Percentiles rank a stretch among this genome's conserved stretches.
Conservation (phyloP, 2,329 filamentous ascomycete genomes). For the Venturia asperata region DNA sequence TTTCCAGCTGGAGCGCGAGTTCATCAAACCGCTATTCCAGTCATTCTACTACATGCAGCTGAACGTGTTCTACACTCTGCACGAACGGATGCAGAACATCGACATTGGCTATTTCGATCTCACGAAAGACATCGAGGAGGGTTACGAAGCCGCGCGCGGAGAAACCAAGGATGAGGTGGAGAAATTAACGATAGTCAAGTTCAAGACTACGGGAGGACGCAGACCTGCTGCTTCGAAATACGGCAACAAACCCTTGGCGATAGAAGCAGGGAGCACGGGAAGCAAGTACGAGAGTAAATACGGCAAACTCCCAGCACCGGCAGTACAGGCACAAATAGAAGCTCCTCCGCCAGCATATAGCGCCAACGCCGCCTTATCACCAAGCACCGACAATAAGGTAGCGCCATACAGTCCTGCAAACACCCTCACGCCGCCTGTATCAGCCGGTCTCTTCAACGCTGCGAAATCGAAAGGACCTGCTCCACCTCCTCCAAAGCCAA, state of each 20-base stretch:
- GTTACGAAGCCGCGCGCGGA: constrained; percentile 81
- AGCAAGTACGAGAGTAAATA: constrained; percentile 32
- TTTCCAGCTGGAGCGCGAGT: constrained; percentile 82
- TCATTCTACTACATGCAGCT: constrained; percentile 99
- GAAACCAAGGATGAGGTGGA: constrained; percentile 83
- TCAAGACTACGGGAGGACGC: constrained; percentile 72
- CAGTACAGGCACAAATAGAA: constrained; percentile 29
- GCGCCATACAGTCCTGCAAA: constrained; percentile 9
- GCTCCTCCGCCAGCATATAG: constrained; percentile 24
- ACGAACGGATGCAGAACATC: constrained; percentile 95
- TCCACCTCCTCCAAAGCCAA: constrained; percentile 45
- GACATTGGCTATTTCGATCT: constrained; percentile 98
- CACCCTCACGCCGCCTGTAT: constrained; percentile 7
- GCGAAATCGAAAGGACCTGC: constrained; percentile 44
- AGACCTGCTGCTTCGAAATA: constrained; percentile 35
- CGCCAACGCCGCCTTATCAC: background rate
- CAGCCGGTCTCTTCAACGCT: constrained; percentile 25
- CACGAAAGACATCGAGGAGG: constrained; percentile 81
- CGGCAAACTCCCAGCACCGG: constrained; percentile 12
- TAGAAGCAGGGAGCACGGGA: constrained; percentile 24
- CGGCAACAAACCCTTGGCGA: constrained; percentile 31
- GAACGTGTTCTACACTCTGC: constrained; percentile 97
- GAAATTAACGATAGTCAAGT: constrained; percentile 75
- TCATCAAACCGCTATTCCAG: constrained; percentile 95
- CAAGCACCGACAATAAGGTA: constrained; percentile 7